These are phyloP conservation scores for Hypoxylon sp. DNA, from an alignment of 2,329 filamentous ascomycete genomes.

Conservation along the genomic window DNA sequence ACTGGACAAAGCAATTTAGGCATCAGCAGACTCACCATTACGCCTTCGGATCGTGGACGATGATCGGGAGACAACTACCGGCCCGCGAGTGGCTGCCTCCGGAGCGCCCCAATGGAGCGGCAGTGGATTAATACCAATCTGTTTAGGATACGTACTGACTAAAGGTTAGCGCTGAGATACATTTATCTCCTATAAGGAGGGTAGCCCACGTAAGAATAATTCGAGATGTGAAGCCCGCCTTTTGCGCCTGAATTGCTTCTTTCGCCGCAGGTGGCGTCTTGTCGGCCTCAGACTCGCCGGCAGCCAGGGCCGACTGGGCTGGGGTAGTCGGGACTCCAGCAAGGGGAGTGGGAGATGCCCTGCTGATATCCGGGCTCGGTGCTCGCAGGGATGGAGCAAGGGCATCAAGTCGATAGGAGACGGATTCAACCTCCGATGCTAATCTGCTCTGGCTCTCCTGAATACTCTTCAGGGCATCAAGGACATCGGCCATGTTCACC, in stretches of 20 bases:
- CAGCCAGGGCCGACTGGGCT: conserved; percentile 30
- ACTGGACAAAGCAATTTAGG: conserved; percentile 13
- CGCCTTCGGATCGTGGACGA: conserved; percentile 81
- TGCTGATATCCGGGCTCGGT: conserved; percentile 38
- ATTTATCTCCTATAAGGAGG: conserved; percentile 12
- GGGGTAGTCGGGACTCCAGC: conserved; percentile 28
- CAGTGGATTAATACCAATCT: conserved; percentile 93
- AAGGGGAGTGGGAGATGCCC: conserved; percentile 39
- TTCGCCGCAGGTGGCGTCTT: conserved; percentile 43
- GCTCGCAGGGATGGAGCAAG: conserved; percentile 42
- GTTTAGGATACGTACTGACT: conserved; percentile 84
- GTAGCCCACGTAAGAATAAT: conserved; percentile 65
- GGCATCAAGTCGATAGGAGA: conserved; percentile 50
- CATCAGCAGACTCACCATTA: conserved; percentile 71
- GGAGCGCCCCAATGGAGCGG: conserved; percentile 87
- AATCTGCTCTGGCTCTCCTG: conserved; percentile 50
- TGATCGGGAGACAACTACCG: conserved; percentile 86
- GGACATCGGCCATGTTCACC: conserved; percentile 47
- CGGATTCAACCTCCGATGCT: conserved; percentile 46
- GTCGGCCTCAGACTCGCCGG: conserved; percentile 42
- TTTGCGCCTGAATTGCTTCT: conserved; percentile 51
- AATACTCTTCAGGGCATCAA: conserved; percentile 48
- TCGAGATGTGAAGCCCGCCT: conserved; percentile 64
- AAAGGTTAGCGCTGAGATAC: conserved; percentile 27
- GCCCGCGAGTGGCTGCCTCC: conserved; percentile 81